Evolutionary conservation across 2,329 filamentous ascomycete species (phyloP).

Genomic region (Talaromyces sp.): DNA sequence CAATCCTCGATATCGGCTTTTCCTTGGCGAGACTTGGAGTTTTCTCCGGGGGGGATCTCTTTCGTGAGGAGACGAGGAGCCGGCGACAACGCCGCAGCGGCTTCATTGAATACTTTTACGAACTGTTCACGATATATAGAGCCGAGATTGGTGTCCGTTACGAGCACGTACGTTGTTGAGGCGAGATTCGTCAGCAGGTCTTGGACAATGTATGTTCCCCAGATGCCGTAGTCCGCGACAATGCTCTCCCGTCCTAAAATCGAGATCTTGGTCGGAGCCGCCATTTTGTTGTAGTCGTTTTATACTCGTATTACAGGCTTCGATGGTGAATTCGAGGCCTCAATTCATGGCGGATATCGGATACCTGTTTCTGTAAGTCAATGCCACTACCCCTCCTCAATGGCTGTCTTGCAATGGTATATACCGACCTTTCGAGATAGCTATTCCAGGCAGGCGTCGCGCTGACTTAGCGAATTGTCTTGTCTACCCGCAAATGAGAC

Average conservation of each 20-base stretch:
- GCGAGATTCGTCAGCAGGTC: conserved; percentile 74
- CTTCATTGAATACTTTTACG: conserved; percentile 59
- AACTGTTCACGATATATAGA: conserved; percentile 79
- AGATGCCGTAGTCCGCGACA: conserved; percentile 85
- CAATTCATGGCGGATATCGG: conserved; percentile 18
- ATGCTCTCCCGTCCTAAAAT: conserved; percentile 90
- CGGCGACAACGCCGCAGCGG: conserved; percentile 44
- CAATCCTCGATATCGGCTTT: conserved; percentile 97
- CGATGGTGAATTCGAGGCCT: not conserved
- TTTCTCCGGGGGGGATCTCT: conserved; percentile 84
- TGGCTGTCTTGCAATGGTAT: not conserved
- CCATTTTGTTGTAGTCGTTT: conserved; percentile 24
- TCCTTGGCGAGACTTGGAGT: conserved; percentile 86
- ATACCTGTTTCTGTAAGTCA: not conserved
- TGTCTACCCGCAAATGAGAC: not conserved
- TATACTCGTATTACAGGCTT: not conserved
- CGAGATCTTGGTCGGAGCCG: conserved; percentile 61
- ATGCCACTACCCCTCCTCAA: not conserved
- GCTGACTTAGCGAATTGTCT: not conserved
- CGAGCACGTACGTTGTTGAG: conserved; percentile 90
- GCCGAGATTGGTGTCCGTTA: conserved; percentile 91
- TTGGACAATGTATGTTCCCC: conserved; percentile 73
- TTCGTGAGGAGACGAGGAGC: conserved; percentile 75
- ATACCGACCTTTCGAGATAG: not conserved
- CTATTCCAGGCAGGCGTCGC: conserved; percentile 1